These are phyloP conservation scores for Fusarium nematophilum DNA, from an alignment of 2,329 filamentous ascomycete genomes.

Conservation along the genomic window DNA sequence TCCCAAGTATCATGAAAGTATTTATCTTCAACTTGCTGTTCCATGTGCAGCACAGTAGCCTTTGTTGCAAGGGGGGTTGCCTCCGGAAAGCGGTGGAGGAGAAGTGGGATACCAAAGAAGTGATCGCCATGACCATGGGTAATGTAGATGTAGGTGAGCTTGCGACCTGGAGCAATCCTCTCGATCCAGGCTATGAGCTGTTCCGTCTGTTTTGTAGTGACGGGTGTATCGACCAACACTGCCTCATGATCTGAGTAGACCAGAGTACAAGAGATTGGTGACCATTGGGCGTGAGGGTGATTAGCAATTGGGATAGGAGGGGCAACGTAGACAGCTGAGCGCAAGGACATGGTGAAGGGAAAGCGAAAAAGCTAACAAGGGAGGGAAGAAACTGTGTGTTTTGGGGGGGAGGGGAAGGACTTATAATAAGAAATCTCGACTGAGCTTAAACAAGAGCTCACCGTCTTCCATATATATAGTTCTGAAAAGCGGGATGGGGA, in stretches of 20 bases:
- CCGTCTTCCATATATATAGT: too few species aligned
- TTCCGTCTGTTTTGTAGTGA: neutral
- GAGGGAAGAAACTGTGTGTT: too few species aligned
- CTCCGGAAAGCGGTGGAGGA: neutral
- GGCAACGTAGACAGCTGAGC: neutral
- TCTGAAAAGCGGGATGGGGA: too few species aligned
- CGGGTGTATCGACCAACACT: constrained; percentile 8
- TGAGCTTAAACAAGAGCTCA: too few species aligned
- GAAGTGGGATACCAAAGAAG: constrained; percentile 3
- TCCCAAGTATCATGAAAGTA: neutral
- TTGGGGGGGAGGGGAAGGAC: too few species aligned
- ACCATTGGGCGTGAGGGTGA: neutral
- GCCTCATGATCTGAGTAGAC: neutral
- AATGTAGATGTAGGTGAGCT: constrained; percentile 5
- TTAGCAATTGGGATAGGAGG: neutral
- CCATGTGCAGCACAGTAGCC: constrained; percentile 5
- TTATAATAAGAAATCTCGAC: too few species aligned
- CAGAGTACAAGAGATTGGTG: constrained; percentile 10
- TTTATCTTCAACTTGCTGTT: constrained; percentile 4
- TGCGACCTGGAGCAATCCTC: neutral
- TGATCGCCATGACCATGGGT: constrained; percentile 11
- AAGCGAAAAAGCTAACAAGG: too few species aligned
- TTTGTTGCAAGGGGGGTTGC: neutral
- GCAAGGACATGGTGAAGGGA: too few species aligned
- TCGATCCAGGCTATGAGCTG: constrained; percentile 5